phyloP scores from a whole-genome alignment of 306 rosid genomes.

The Vicia faba region DNA sequence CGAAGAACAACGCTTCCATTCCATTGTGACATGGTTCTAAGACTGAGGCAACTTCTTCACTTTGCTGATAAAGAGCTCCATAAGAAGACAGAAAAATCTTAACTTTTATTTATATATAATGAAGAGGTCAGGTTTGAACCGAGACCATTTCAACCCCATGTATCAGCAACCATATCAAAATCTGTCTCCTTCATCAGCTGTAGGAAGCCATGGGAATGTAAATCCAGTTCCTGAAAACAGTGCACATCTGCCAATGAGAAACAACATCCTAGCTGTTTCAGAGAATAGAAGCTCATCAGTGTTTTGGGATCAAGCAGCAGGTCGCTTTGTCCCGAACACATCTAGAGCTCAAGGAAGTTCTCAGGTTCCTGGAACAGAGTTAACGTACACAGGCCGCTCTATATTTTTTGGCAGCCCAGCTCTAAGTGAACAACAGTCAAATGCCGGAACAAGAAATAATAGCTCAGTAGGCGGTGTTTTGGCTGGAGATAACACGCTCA shows the following conservation, averaged over 20 bases:
- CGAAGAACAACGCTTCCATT: constrained; percentile 89
- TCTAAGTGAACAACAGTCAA: constrained; percentile 56
- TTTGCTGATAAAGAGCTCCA: constrained; percentile 92
- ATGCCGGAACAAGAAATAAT: constrained; percentile 49
- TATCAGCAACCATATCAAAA: constrained; percentile 59
- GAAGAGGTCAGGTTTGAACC: constrained; percentile 44
- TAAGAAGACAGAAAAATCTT: constrained; percentile 67
- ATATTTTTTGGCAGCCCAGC: constrained; percentile 80
- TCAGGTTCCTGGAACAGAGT: constrained; percentile 62
- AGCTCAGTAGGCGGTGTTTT: constrained; percentile 41
- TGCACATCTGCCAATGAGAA: constrained; percentile 46
- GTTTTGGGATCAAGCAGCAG: constrained; percentile 84
- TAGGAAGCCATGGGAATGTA: constrained; percentile 48
- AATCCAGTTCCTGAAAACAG: constrained; percentile 41
- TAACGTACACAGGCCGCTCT: constrained; percentile 64
- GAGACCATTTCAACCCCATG: constrained; percentile 68
- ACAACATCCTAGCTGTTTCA: constrained; percentile 40
- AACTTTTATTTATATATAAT: constrained; percentile 36
- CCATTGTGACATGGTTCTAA: constrained; percentile 96
- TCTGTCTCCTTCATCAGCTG: constrained; percentile 55
- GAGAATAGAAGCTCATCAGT: constrained; percentile 58
- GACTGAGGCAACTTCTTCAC: constrained; percentile 90
- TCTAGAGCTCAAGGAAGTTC: constrained; percentile 51
- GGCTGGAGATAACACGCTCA: constrained; percentile 54
- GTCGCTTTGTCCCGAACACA: constrained; percentile 68